Percentiles rank a stretch among this genome's conserved stretches.
phyloP scores from a whole-genome alignment of 306 rosid species.

The Astragalus membranaceus region DNA sequence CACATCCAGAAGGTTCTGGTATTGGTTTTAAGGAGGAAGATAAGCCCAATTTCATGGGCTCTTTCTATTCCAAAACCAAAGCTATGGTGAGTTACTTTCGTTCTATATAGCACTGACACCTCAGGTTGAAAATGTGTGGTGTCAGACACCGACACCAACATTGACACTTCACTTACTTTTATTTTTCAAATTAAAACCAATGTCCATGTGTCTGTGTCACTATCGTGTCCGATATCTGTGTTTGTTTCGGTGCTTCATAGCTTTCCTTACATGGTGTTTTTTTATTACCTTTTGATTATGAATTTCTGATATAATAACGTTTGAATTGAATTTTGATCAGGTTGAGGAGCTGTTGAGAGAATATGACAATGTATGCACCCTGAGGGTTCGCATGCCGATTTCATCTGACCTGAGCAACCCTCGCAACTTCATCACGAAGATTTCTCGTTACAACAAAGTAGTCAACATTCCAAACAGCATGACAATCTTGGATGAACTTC shows the following conservation, averaged over 20 bases:
- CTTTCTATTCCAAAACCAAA: slow-evolving; percentile 82
- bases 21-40: slow-evolving; percentile 82
- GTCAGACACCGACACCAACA: no score
- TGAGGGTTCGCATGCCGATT: slow-evolving; percentile 84
- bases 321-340: slow-evolving; percentile 28
- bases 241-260: no score
- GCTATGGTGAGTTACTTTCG: slow-evolving; percentile 55
- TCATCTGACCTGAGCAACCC: slow-evolving; percentile 80
- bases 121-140: no score
- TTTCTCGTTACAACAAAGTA: slow-evolving; percentile 78
- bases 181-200: no score
- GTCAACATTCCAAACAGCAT: slow-evolving; percentile 85
- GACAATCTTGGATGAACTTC: slow-evolving; percentile 80
- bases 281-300: neutral
- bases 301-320: neutral
- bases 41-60: slow-evolving; percentile 72
- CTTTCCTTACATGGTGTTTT: no score
- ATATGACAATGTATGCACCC: slow-evolving; percentile 80
- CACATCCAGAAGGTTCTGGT: slow-evolving; percentile 75
- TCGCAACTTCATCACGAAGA: slow-evolving; percentile 82
- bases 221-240: no score
- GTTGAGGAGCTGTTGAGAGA: slow-evolving; percentile 84
- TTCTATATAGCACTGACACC: no score
- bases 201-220: no score
- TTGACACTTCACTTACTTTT: neutral